Evolutionary conservation across 768 basidiomycete species (phyloP).

Genomic region (Russula sp.): DNA sequence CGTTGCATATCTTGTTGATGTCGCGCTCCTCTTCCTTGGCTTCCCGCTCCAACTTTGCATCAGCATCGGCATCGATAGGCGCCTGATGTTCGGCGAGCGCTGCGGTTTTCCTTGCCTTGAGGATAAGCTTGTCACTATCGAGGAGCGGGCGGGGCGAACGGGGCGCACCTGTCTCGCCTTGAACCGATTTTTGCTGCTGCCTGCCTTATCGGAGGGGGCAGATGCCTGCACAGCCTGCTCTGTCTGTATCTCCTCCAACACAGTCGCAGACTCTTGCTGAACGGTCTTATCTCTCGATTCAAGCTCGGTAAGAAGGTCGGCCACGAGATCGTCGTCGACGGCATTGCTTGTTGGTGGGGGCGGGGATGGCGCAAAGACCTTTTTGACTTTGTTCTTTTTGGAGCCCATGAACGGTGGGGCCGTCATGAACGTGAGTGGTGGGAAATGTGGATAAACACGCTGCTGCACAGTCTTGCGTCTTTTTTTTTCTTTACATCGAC

Average conservation of each 20-base stretch:
- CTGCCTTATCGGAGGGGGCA: conserved; percentile 34
- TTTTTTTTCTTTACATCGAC: not conserved
- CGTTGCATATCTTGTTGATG: conserved; percentile 58
- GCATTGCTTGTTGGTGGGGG: conserved; percentile 17
- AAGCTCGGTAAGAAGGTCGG: conserved; percentile 71
- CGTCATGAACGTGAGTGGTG: not conserved
- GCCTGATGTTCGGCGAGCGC: conserved; percentile 46
- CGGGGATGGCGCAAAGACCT: conserved; percentile 30
- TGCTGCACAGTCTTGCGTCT: not conserved
- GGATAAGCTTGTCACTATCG: conserved; percentile 15
- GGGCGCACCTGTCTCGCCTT: conserved; percentile 59
- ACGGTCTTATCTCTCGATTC: conserved; percentile 51
- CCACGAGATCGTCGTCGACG: conserved; percentile 56
- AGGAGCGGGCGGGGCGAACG: not conserved
- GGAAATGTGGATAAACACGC: not conserved
- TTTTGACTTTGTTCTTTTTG: conserved; percentile 54
- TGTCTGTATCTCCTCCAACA: conserved; percentile 39
- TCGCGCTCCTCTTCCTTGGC: conserved; percentile 59
- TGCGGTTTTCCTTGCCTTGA: conserved; percentile 66
- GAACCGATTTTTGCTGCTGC: conserved; percentile 52
- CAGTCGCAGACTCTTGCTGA: conserved; percentile 41
- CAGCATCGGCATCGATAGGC: conserved; percentile 48
- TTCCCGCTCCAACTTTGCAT: conserved; percentile 54
- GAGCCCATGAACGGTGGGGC: conserved; percentile 35
- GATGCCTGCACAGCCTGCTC: not conserved